Evolutionary conservation across 2,329 filamentous ascomycete species (phyloP), one percentile per base, ranked within the genome.

Genomic region (Alternaria gansuensis): DNA sequence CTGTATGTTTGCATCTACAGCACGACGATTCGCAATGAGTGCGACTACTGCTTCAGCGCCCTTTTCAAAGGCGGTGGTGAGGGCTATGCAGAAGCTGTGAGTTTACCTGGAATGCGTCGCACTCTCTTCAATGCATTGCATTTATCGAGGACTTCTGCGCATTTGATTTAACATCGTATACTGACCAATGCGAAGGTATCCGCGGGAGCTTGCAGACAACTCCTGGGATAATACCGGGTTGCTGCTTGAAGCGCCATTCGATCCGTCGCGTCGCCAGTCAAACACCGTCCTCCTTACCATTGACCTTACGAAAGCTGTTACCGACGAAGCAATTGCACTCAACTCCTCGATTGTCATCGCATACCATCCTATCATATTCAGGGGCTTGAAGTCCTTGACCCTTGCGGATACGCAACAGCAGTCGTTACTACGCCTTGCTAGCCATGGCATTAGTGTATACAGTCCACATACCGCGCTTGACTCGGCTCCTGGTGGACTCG

Each of bases 341-440:
- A 86, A 87, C 37, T 91, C 88, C 62, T 92, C 90, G 7, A 87
- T 96, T 60, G 87, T 99, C 52, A 84, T 99, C 56, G 90, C 92
- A 71, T 99, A 99, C 77, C 95, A 99, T 79, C 95, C 95, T 23
- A 95, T 98, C 75, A 98, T 99, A 75, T 99, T 99, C 83, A 88
- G 91, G 48, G 91, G 91, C 52, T 84, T 99, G 67, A 99, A 97
- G 80, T 90, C 91, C 64, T 82, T 99, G 74, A 96, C 92, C 33
- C 85, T 93, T 46, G 84, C 85, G 62, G 91, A 99, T 74, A 86
- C 92, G 9, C 95, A 98, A 77, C 95, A 99, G 75, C 85, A 88
- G 41, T 91, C 91, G 6, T 86, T 99, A 31, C 84, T 99, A 4
- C 86, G 89, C 43, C 85, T 99, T 11, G 90, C 90, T 45, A 90